These are phyloP conservation scores for Rubus idaeus DNA, from an alignment of 306 rosid species.

Conservation along the genomic window DNA sequence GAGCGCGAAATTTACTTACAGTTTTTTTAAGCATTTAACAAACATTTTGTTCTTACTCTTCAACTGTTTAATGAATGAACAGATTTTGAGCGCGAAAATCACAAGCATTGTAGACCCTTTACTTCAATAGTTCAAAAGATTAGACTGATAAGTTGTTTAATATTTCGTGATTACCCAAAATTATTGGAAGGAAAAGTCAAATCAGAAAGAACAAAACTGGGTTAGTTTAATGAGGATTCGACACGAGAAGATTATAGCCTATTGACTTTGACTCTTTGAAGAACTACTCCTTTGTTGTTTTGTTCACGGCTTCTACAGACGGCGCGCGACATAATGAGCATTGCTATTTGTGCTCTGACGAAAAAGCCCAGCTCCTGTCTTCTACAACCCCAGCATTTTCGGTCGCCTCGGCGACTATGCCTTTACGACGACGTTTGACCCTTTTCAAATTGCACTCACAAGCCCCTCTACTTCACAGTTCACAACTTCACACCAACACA, in stretches of 20 bases:
- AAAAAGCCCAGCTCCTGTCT: conserved; percentile 2
- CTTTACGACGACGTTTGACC: background rate
- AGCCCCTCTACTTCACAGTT: background rate
- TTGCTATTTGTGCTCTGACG: conserved; percentile 11
- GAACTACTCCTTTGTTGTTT: background rate
- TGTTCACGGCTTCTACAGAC: conserved; percentile 1
- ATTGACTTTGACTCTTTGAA: background rate
- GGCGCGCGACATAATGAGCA: conserved; percentile 18
- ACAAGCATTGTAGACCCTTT: background rate
- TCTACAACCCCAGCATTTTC: conserved; percentile 16
- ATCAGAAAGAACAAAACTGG: background rate
- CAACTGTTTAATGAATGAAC: too few species aligned
- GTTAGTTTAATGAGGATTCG: background rate
- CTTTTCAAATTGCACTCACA: background rate
- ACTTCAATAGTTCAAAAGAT: too few species aligned
- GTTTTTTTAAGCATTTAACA: too few species aligned
- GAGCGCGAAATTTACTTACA: too few species aligned
- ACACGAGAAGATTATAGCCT: background rate
- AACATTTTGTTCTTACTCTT: too few species aligned
- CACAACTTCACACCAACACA: background rate
- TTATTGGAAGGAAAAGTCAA: background rate
- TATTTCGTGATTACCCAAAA: background rate
- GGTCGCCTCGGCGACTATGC: conserved; percentile 9
- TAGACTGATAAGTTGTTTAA: background rate
- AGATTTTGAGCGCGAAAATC: background rate